Evolutionary conservation across 2,329 filamentous ascomycete species (phyloP).

Genomic region (Aspergillus piperis): DNA sequence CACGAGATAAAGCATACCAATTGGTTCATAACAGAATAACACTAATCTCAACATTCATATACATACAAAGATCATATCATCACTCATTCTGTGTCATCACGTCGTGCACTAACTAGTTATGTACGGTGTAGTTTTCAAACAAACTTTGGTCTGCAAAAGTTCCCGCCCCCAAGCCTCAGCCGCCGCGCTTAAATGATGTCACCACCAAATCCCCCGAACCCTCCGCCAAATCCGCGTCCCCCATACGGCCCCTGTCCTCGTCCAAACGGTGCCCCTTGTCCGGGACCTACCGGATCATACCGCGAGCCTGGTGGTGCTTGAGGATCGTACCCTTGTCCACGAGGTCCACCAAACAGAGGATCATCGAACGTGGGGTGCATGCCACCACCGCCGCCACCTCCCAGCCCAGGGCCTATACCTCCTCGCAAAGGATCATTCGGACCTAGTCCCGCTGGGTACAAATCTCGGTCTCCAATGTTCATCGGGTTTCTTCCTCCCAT

Average conservation of each 20-base stretch:
- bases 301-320: slow-evolving; percentile 84
- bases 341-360: slow-evolving; percentile 70
- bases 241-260: slow-evolving; percentile 32
- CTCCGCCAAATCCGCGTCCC: slow-evolving; percentile 53
- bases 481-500: slow-evolving; percentile 58
- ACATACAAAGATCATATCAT: background rate
- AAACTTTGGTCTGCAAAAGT: background rate
- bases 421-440: slow-evolving; percentile 78
- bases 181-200: slow-evolving; percentile 40
- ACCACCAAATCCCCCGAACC: slow-evolving; percentile 43
- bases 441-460: slow-evolving; percentile 83
- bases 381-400: slow-evolving; percentile 70
- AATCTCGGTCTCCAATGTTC: slow-evolving; percentile 79
- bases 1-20: background rate
- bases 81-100: slow-evolving; percentile 2
- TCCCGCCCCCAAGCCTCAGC: background rate
- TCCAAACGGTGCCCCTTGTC: slow-evolving; percentile 52
- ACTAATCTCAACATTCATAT: background rate
- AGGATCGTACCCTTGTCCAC: slow-evolving; percentile 60
- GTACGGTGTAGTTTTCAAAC: background rate
- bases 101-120: background rate
- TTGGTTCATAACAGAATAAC: background rate
- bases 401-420: slow-evolving; percentile 62
- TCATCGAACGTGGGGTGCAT: slow-evolving; percentile 98
- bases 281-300: slow-evolving; percentile 83